A percentile compares a stretch with the other conserved stretches of the same genome.
These are phyloP conservation scores for Fusarium continuum DNA, from an alignment of 2,329 filamentous ascomycete species.

Conservation along the genomic window DNA sequence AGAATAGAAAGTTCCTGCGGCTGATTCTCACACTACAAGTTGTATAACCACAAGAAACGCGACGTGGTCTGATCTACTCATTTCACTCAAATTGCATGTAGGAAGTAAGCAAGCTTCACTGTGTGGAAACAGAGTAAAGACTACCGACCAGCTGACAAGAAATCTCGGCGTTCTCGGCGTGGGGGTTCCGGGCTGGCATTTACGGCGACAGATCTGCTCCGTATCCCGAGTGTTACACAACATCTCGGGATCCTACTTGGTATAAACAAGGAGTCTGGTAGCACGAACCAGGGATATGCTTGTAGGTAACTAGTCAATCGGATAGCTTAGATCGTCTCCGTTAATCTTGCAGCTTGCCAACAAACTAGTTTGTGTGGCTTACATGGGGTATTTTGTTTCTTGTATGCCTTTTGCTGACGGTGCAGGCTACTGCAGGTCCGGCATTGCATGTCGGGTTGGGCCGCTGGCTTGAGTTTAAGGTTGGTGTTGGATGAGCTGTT, in stretches of 20 bases:
- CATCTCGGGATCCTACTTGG: slow-evolving; percentile 2
- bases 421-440: slow-evolving; percentile 39
- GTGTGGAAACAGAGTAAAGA: not conserved
- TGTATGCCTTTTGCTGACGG: not conserved
- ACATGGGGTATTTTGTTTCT: not conserved
- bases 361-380: slow-evolving; percentile 6
- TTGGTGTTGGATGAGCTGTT: not conserved
- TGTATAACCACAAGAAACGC: not conserved
- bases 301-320: not conserved
- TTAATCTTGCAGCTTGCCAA: not conserved
- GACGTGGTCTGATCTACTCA: not conserved
- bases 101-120: not conserved
- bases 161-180: not conserved
- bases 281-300: not conserved
- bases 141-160: not conserved
- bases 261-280: not conserved
- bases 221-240: slow-evolving; percentile 20
- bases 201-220: not conserved
- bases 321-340: slow-evolving; percentile 6
- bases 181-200: not conserved
- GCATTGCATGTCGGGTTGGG: not conserved
- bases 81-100: not conserved
- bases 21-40: not conserved
- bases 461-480: not conserved
- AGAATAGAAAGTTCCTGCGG: not conserved